Evolutionary conservation across 331 rosid species (phyloP).

Genomic region (Cydonia oblonga): DNA sequence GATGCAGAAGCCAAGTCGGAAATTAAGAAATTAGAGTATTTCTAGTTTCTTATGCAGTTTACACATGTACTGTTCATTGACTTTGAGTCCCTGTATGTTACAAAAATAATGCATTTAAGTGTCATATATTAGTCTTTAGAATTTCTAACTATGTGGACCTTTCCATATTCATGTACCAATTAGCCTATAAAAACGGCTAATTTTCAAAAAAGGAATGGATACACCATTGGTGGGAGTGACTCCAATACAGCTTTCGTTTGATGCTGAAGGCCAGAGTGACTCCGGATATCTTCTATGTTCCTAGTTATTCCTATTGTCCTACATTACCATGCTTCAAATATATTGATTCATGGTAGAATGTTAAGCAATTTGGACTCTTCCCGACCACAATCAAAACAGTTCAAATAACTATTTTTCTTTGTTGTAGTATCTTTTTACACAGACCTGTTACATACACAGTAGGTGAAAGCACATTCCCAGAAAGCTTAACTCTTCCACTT

Average conservation of each 20-base stretch:
- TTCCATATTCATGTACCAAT: not conserved
- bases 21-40: not conserved
- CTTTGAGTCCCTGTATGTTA: not conserved
- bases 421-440: not conserved
- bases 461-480: conserved; percentile 52
- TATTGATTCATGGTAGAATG: not conserved
- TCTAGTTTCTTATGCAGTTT: not conserved
- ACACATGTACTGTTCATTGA: not conserved
- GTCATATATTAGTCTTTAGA: not conserved
- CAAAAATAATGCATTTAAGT: not conserved
- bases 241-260: not conserved
- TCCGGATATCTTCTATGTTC: not conserved
- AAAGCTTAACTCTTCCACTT: conserved; percentile 86
- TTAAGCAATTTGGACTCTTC: not conserved
- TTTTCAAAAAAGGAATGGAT: not conserved
- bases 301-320: not conserved
- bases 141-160: not conserved
- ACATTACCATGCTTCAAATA: not conserved
- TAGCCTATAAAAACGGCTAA: not conserved
- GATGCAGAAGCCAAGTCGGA: not conserved
- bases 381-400: not conserved
- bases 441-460: conserved; percentile 76
- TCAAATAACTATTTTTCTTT: not conserved
- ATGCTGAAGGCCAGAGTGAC: not conserved
- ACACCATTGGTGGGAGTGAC: not conserved